A percentile compares a stretch with the other conserved stretches of the same genome.
Evolutionary conservation across 495 filamentous ascomycete species (phyloP).

Genomic region (Aspergillus affinis): DNA sequence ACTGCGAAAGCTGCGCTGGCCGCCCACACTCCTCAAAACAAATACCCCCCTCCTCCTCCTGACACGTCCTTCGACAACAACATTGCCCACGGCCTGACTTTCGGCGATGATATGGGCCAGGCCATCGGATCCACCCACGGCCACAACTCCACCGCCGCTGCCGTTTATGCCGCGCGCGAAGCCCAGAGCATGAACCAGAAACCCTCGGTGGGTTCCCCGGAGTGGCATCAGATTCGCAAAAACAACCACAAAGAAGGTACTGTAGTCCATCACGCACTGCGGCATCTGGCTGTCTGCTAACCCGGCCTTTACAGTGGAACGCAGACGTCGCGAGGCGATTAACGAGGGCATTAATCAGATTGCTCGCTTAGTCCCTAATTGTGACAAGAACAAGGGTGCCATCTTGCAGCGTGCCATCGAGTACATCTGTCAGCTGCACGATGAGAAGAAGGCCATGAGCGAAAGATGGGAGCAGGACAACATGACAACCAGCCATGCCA

Average conservation of each 20-base stretch:
- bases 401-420: slow-evolving; percentile 91
- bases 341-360: slow-evolving; percentile 99
- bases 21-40: slow-evolving; percentile 44
- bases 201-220: slow-evolving; percentile 89
- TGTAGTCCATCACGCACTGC: slow-evolving; percentile 19
- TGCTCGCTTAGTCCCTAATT: slow-evolving; percentile 94
- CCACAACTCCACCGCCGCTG: slow-evolving; percentile 48
- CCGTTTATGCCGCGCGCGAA: slow-evolving; percentile 49
- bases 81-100: slow-evolving; percentile 40
- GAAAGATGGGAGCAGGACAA: slow-evolving; percentile 98
- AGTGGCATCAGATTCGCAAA: slow-evolving; percentile 96
- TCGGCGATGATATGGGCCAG: slow-evolving; percentile 48
- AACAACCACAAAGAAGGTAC: slow-evolving; percentile 99
- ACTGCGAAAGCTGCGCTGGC: slow-evolving; percentile 50
- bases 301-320: slow-evolving; percentile 67
- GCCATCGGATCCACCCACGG: slow-evolving; percentile 37
- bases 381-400: slow-evolving; percentile 98
- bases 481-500: slow-evolving; percentile 90
- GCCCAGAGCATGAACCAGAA: slow-evolving; percentile 58
- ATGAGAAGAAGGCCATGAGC: slow-evolving; percentile 88
- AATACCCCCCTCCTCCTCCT: slow-evolving; percentile 46
- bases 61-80: slow-evolving; percentile 45
- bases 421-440: slow-evolving; percentile 91
- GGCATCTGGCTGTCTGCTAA: slow-evolving; percentile 4
- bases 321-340: slow-evolving; percentile 95